A percentile compares a stretch with the other conserved stretches of the same genome.
phyloP scores from a whole-genome alignment of 495 filamentous ascomycete species.

The Penicillium macrosclerotiorum region DNA sequence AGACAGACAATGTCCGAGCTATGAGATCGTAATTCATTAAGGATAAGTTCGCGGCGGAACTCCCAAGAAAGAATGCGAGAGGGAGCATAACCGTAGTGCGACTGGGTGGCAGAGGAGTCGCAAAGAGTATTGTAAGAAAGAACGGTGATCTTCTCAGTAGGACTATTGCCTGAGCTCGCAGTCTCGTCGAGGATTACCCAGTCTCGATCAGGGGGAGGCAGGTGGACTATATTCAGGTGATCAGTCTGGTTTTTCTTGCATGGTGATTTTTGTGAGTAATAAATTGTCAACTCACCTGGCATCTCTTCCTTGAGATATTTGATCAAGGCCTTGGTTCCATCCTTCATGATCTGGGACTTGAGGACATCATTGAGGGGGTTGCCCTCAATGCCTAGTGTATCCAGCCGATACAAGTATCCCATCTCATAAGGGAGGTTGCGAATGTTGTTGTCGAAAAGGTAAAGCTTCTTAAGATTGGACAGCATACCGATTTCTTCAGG shows the following conservation, averaged over 20 bases:
- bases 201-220: conserved; percentile 71
- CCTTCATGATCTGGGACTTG: conserved; percentile 75
- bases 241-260: too few relatives aligned
- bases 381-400: conserved; percentile 87
- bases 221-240: conserved; percentile 40
- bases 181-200: conserved; percentile 68
- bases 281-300: conserved; percentile 59
- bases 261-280: too few relatives aligned
- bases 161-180: conserved; percentile 31
- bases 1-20: conserved; percentile 87
- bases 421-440: conserved; percentile 78
- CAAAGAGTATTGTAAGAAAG: conserved; percentile 94
- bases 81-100: conserved; percentile 86
- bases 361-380: conserved; percentile 75
- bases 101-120: conserved; percentile 80
- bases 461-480: conserved; percentile 73
- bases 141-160: conserved; percentile 67
- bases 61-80: conserved; percentile 78
- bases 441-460: conserved; percentile 87
- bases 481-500: conserved; percentile 96
- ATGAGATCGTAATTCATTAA: conserved; percentile 74
- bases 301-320: conserved; percentile 76
- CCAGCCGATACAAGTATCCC: conserved; percentile 79
- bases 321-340: conserved; percentile 83
- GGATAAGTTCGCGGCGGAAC: conserved; percentile 75